Base-by-base conservation (phyloP, 2,329 filamentous ascomycete genomes). In the Fusarium ambrosium region DNA sequence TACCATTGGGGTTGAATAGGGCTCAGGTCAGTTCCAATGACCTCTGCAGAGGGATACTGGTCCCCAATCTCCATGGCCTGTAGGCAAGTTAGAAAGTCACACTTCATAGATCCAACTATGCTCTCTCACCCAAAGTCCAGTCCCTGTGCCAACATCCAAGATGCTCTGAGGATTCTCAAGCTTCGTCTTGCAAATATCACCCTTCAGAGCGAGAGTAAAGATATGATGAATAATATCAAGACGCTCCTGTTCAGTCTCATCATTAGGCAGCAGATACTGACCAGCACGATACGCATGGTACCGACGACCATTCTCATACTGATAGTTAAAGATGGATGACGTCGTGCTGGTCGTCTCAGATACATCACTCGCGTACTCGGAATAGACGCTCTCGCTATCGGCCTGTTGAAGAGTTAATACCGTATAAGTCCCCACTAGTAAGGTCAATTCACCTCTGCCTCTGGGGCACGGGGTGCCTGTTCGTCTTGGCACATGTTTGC, bases 171-270 rank as follows among this genome's bases (percentile, higher is more conserved):
- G 70, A 11, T 72, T 66, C 0, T 75, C 55, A 59, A 79, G 55
- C 39, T 70, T 65, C 1, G 75, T 70, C 36, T 58, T 63, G 27
- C 69, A 86, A 36, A 89, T 76, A 51, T 80, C 80, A 29, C 84
- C 84, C 22, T 83, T 79, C 37, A 87, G 83, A n/a, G 86, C 76
- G 39, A 87, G 64, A 56, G 84, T 85, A 75, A 87, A 86, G 73
- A 90, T 84, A 70, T 89, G 85, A 78, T 90, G 88, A 67, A 87
- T 86, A 73, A 88, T 80, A 71, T 90, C 88, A 13, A 90, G 81
- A 9, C 88, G 86, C 69, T 89, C 86, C 53, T 88, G 82, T 77
- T 90, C 89, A 65, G 64, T 58, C 59, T 77, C 73, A 39, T 76
- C 73, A 45, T 77, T 80, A 7, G 79, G 79, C 2, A 80, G 59